These are phyloP conservation scores for Malassezia restricta DNA, from an alignment of 1,284 basidiomycete genomes.

Conservation along the genomic window DNA sequence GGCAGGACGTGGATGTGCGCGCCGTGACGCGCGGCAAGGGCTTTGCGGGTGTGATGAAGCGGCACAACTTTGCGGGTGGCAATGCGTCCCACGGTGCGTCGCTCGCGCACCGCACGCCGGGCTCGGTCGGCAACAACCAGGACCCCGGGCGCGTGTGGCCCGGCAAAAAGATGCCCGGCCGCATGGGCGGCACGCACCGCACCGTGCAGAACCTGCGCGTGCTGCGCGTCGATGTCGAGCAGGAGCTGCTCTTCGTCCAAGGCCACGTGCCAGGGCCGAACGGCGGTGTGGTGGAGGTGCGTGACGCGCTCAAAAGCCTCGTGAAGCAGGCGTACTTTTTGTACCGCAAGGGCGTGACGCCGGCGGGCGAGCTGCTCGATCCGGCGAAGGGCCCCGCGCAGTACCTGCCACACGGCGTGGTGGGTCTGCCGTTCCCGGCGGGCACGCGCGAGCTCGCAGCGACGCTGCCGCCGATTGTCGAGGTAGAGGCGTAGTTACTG, in stretches of 20 bases:
- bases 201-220: constrained; percentile 67
- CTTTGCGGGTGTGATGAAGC: constrained; percentile 93
- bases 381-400: constrained; percentile 60
- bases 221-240: constrained; percentile 68
- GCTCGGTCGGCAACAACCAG: constrained; percentile 78
- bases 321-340: constrained; percentile 38
- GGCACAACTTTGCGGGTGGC: constrained; percentile 83
- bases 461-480: constrained; percentile 46
- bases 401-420: constrained; percentile 69
- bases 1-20: constrained; percentile 87
- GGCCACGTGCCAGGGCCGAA: constrained; percentile 53
- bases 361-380: constrained; percentile 54
- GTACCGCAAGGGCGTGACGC: constrained; percentile 33
- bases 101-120: constrained; percentile 78
- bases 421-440: constrained; percentile 78
- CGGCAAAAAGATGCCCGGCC: constrained; percentile 96
- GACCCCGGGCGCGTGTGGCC: constrained; percentile 89
- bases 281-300: constrained; percentile 48
- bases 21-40: constrained; percentile 93
- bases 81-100: constrained; percentile 94
- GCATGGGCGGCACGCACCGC: constrained; percentile 59
- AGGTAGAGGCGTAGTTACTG: constrained; percentile 15
- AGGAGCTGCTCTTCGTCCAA: constrained; percentile 76
- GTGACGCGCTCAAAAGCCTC: constrained; percentile 38
- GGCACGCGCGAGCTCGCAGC: constrained; percentile 68